phyloP scores from a whole-genome alignment of 1,284 basidiomycete genomes.

The Ustilago tritici region DNA sequence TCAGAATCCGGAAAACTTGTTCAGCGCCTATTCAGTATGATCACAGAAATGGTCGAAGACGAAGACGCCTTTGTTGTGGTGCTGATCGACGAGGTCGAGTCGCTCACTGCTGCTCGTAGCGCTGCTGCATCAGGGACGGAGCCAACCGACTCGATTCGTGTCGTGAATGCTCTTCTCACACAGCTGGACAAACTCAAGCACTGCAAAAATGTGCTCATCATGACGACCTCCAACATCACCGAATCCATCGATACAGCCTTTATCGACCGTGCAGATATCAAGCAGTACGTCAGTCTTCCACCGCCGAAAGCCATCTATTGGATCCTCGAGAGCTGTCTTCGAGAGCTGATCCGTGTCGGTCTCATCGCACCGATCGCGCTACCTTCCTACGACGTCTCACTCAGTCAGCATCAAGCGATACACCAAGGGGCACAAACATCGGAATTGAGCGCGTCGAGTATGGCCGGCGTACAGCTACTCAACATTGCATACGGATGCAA shows the following conservation, averaged over 20 bases:
- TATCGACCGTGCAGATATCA: constrained; percentile 94
- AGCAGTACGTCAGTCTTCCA: constrained; percentile 92
- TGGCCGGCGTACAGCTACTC: constrained; percentile 75
- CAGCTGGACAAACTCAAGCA: constrained; percentile 95
- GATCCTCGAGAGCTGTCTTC: constrained; percentile 85
- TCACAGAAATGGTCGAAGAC: constrained; percentile 88
- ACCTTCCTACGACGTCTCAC: constrained; percentile 10
- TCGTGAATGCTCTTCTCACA: constrained; percentile 96
- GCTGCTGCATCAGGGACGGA: constrained; percentile 94
- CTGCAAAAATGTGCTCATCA: constrained; percentile 90
- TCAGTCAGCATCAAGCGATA: neutral
- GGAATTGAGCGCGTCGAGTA: neutral
- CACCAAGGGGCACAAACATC: neutral
- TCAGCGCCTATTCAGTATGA: constrained; percentile 88
- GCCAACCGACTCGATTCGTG: constrained; percentile 92
- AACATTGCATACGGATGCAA: constrained; percentile 80
- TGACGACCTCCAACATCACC: constrained; percentile 95
- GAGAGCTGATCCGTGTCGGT: constrained; percentile 81
- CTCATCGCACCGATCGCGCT: constrained; percentile 74
- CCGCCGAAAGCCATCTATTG: constrained; percentile 91
- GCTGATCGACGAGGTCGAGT: constrained; percentile 96
- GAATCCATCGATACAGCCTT: constrained; percentile 96
- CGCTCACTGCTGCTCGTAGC: constrained; percentile 89
- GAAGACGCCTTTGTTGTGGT: constrained; percentile 91
- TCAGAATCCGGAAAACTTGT: constrained; percentile 98